A percentile compares a stretch with the other conserved stretches of the same genome.
phyloP scores from a whole-genome alignment of 495 filamentous ascomycete genomes.

The Chaetomium tenue region DNA sequence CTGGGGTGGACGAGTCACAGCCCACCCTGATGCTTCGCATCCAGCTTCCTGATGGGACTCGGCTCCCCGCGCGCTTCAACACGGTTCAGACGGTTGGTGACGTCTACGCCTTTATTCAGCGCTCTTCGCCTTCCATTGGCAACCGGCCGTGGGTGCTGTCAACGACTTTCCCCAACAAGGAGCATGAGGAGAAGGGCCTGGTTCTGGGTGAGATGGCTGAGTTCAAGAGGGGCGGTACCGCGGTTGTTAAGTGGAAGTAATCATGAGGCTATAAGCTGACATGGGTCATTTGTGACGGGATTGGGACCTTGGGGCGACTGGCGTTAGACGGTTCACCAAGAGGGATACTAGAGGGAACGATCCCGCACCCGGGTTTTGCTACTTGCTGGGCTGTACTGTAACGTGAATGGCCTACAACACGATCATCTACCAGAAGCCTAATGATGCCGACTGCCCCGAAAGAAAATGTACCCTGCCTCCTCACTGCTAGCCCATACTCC shows the following conservation, averaged over 20 bases:
- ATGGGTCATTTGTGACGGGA: background rate
- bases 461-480: background rate
- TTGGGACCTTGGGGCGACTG: background rate
- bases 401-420: background rate
- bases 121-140: constrained; percentile 59
- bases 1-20: constrained; percentile 68
- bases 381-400: background rate
- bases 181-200: constrained; percentile 69
- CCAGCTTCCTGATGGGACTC: constrained; percentile 84
- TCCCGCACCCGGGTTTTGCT: background rate
- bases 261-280: background rate
- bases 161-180: constrained; percentile 95
- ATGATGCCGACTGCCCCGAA: background rate
- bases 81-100: constrained; percentile 86
- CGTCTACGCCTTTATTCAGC: constrained; percentile 79
- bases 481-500: constrained; percentile 4
- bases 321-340: constrained; percentile 1
- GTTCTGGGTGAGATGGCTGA: constrained; percentile 75
- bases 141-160: constrained; percentile 74
- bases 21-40: constrained; percentile 80
- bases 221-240: constrained; percentile 75
- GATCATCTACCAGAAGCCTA: background rate
- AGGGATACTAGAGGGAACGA: background rate
- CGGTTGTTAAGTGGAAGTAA: constrained; percentile 78
- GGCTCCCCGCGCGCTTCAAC: constrained; percentile 86